Conservation (phyloP, 2,329 filamentous ascomycete genomes). For the Colletotrichum musicola region DNA sequence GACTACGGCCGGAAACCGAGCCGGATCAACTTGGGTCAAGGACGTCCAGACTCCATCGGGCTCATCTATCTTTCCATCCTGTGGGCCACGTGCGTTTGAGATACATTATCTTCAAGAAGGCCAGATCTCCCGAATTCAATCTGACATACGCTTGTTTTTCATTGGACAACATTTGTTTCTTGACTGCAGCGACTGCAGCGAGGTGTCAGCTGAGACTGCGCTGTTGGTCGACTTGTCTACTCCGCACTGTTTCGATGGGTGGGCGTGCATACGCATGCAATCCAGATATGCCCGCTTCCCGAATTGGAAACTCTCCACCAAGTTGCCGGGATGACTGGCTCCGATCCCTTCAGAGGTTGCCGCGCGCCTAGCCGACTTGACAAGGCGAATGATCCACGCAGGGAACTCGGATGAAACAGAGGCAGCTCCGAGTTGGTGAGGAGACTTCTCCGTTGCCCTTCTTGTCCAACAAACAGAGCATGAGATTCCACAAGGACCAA, state of each 20-base stretch:
- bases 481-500: neutral
- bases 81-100: neutral
- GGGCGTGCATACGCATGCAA: slow-evolving; percentile 9
- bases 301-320: neutral
- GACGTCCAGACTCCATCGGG: neutral
- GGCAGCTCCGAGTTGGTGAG: neutral
- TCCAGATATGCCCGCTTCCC: neutral
- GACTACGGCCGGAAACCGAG: too few relatives aligned
- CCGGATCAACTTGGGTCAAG: too few relatives aligned
- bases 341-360: neutral
- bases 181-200: too few relatives aligned
- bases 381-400: slow-evolving; percentile 16
- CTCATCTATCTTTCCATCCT: neutral
- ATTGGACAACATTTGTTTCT: neutral
- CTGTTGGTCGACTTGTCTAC: neutral
- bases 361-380: neutral
- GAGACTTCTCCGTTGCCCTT: neutral
- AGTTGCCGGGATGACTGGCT: neutral
- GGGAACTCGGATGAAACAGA: neutral
- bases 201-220: neutral
- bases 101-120: neutral
- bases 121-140: slow-evolving; percentile 6
- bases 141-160: neutral
- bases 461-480: neutral
- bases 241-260: slow-evolving; percentile 15